Percentiles rank a stretch among this genome's conserved stretches.
Evolutionary conservation across 495 filamentous ascomycete genomes (phyloP).

Genomic region (Podospora australis): DNA sequence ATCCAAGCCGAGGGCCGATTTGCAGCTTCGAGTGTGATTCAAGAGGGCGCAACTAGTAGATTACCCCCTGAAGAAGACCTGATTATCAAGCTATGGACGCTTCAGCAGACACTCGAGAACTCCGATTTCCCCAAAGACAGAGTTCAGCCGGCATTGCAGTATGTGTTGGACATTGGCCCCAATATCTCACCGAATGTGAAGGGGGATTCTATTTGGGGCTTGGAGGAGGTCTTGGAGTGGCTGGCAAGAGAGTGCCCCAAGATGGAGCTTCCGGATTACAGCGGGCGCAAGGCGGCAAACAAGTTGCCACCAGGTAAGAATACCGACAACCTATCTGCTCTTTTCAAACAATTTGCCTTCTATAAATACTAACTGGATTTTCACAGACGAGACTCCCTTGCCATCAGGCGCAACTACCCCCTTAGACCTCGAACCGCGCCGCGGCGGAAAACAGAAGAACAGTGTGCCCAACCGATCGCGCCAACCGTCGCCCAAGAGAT

Average conservation of each 20-base stretch:
- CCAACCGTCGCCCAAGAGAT: slow-evolving; percentile 25
- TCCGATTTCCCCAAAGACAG: slow-evolving; percentile 60
- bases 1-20: slow-evolving; percentile 47
- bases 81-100: slow-evolving; percentile 68
- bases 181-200: slow-evolving; percentile 46
- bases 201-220: slow-evolving; percentile 65
- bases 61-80: slow-evolving; percentile 64
- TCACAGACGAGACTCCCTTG: slow-evolving; percentile 44
- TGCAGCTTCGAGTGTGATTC: slow-evolving; percentile 36
- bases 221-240: slow-evolving; percentile 85
- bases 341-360: not conserved
- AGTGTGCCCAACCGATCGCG: slow-evolving; percentile 18
- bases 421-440: slow-evolving; percentile 27
- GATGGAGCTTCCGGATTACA: slow-evolving; percentile 67
- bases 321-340: no score
- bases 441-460: slow-evolving; percentile 27
- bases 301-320: slow-evolving; percentile 33
- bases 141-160: slow-evolving; percentile 58
- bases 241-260: slow-evolving; percentile 62
- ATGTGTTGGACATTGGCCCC: slow-evolving; percentile 54
- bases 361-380: slow-evolving; percentile 6
- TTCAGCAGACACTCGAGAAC: slow-evolving; percentile 60
- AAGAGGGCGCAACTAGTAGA: slow-evolving; percentile 33
- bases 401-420: slow-evolving; percentile 45
- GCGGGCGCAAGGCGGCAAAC: slow-evolving; percentile 28